Evolutionary conservation across 2,329 filamentous ascomycete genomes (phyloP).

Genomic region (Tolypocladium amazonense): DNA sequence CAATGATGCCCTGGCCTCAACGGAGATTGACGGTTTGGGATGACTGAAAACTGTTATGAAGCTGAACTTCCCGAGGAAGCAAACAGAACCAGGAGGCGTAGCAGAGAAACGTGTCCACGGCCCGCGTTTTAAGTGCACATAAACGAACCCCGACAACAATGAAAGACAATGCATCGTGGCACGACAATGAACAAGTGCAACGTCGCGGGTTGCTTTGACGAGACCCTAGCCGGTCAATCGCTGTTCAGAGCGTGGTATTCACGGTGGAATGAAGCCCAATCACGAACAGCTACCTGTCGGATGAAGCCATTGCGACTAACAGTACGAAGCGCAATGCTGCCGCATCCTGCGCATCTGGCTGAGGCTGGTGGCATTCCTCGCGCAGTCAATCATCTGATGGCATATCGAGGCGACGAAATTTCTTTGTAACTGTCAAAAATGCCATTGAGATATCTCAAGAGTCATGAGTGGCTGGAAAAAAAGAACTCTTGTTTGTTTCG

Average conservation of each 20-base stretch:
- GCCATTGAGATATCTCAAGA: too few species aligned
- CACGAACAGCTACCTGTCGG: background rate
- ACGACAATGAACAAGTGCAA: background rate
- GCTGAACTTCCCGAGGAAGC: background rate
- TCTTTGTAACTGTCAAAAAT: background rate
- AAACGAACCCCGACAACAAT: background rate
- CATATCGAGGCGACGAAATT: background rate
- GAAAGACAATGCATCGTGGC: background rate
- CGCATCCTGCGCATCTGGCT: background rate
- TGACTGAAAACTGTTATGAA: background rate
- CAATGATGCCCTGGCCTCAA: background rate
- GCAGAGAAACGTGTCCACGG: background rate
- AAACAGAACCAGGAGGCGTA: background rate
- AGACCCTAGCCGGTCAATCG: background rate
- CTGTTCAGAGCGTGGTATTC: background rate
- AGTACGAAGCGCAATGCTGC: background rate
- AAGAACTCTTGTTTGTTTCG: too few species aligned
- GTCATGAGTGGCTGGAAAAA: too few species aligned
- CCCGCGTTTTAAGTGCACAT: background rate
- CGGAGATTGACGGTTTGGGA: background rate
- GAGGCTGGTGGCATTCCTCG: background rate
- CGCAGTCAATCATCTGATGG: background rate
- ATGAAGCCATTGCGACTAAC: background rate
- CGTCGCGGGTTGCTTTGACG: background rate
- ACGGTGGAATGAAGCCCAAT: background rate